A percentile compares a stretch with the other conserved stretches of the same genome.
phyloP scores from a whole-genome alignment of 73 alveolate species.

The Tetrahymena borealis region DNA sequence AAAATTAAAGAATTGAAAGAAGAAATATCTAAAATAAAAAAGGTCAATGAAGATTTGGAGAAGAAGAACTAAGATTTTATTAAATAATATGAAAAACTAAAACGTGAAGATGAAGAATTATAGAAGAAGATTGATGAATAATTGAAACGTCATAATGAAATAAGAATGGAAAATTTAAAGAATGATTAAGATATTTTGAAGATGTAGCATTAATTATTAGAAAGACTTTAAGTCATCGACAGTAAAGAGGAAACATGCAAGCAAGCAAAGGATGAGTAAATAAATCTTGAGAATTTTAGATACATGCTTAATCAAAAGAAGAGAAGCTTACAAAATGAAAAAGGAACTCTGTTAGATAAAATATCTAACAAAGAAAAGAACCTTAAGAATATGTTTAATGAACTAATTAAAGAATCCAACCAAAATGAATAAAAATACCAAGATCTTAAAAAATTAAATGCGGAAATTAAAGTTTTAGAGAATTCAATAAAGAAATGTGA shows the following conservation, averaged over 20 bases:
- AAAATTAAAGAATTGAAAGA: slow-evolving; percentile 33
- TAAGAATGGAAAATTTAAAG: slow-evolving; percentile 35
- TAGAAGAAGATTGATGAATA: background rate
- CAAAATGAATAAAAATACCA: slow-evolving; percentile 27
- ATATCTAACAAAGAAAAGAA: slow-evolving; percentile 35
- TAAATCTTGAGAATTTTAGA: slow-evolving; percentile 37
- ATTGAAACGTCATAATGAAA: slow-evolving; percentile 25
- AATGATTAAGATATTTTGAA: slow-evolving; percentile 40
- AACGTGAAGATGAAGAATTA: slow-evolving; percentile 26
- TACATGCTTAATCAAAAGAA: slow-evolving; percentile 34
- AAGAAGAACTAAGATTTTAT: slow-evolving; percentile 15
- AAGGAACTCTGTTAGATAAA: slow-evolving; percentile 22
- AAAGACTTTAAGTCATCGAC: slow-evolving; percentile 41
- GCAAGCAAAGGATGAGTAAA: slow-evolving; percentile 39
- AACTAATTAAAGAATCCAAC: slow-evolving; percentile 37
- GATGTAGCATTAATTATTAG: slow-evolving; percentile 35
- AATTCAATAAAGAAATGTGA: slow-evolving; percentile 32
- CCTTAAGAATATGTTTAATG: slow-evolving; percentile 34
- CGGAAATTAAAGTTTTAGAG: slow-evolving; percentile 28
- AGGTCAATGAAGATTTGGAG: slow-evolving; percentile 25
- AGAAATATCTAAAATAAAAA: slow-evolving; percentile 25
- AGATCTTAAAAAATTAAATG: slow-evolving; percentile 16
- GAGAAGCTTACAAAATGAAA: slow-evolving; percentile 28
- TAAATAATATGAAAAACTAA: slow-evolving; percentile 11
- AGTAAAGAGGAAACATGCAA: slow-evolving; percentile 43